Evolutionary conservation across 441 rosid species (phyloP), one percentile per base, ranked within the genome.

Genomic region (Viola pubescens): DNA sequence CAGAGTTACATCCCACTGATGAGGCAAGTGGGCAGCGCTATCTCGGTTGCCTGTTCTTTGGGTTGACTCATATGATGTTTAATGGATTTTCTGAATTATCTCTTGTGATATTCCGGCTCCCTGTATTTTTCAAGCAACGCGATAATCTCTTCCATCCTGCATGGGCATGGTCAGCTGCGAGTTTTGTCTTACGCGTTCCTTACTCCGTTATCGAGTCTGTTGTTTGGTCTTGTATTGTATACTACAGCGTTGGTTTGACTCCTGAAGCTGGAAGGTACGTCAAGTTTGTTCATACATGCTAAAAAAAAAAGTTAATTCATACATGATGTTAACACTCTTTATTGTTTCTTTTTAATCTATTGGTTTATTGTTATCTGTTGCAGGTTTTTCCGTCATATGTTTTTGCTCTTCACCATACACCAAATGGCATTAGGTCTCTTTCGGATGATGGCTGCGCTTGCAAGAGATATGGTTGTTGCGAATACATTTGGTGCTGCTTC

Each of bases 381-480:
- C 60, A 67, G 70, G 52, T 67, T 67, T 57, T 55, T 67, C 37
- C 70, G 70, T 43, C 60, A 37, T 39, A 78, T 83, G 91, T 50
- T 90, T 54, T 55, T 94, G 56, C 81, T 79, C 9, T 88, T 92
- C 70, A 70, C 82, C 44, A 51, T 86, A 49, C 98, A 92, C 76
- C 97, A 92, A 79, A 86, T 87, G 97, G 96, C 97, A 60, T 70
- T 89, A 46, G 95, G 92, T 43, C 83, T 89, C 64, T 92, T 92
- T 58, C 83, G 97, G 43, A 79, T 75, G 83, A 70, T 89, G 89
- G 98, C 88, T 70, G 53, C 89, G 47, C 9, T 87, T 59, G 86
- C 96, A 40, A 77, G 98, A 63, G 97, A 89, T 67, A 83, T 83
- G 82, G 92, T 92, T 58, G 48, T 92, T 68, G 98, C 98, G 40